Base-by-base conservation (phyloP, 2,329 filamentous ascomycete genomes). In the Mycogone perniciosa region DNA sequence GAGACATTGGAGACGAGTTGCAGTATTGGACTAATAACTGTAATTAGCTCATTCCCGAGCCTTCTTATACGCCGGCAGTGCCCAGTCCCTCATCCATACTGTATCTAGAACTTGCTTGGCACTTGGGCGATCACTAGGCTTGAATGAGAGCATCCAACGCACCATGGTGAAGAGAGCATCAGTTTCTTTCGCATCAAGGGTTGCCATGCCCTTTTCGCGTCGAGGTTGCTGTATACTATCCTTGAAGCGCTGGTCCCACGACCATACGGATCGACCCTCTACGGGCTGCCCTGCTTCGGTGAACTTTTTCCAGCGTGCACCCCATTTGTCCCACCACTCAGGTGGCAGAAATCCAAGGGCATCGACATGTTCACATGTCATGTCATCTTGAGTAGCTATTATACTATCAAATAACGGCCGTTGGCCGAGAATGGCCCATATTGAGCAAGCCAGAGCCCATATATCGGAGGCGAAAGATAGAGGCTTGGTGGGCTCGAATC, bases 381-480 rank as follows among this genome's bases (percentile, higher is more conserved):
- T 56, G 1, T 60, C 54, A 35, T 60, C 55, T 29, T 55, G 51
- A 1, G 53, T 42, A 6, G 48, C 44, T n/a, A 58, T 27, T 1
- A 49, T 38, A 2, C 53, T 56, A 31, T 59, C 55, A 10, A 64
- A 54, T 2, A 63, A 50, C 1, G 59, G 53, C 6, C 55, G 49
- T 10, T 53, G 49, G 5, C 57, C 63, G 8, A 73, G 56, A 9
- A 72, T 60, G 33, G 53, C 54, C 58, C 64, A 73, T 30, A 72
- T 67, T 0, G 62, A 48, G 48, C 65, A 71, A 0, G 60, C 64
- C 4, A 72, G 62, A n/a, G 63, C 67, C 70, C 68, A 72, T 11
- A 71, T 68, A 37, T 72, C 68, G 1, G 67, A 65, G 26, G 60
- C 27, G 37, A 65, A 67, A 2, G 63, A 62, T 6, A 71, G 60